Evolutionary conservation across 1,284 basidiomycete genomes (phyloP).

Genomic region (Trichosporon faecale): DNA sequence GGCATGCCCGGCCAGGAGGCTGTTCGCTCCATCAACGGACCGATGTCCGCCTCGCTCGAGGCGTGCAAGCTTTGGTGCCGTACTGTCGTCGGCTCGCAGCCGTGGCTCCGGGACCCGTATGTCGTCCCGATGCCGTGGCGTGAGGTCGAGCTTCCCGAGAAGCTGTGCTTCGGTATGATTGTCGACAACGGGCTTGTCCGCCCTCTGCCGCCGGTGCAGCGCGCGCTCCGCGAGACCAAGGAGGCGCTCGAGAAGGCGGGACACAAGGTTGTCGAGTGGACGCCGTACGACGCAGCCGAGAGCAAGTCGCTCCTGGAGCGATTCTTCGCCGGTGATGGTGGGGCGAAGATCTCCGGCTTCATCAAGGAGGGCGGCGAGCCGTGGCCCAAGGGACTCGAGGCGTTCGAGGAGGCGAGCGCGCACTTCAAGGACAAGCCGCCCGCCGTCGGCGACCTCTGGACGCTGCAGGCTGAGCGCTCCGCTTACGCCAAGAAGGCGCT

Average conservation of each 20-base stretch:
- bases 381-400: slow-evolving; percentile 33
- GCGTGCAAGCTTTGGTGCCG: slow-evolving; percentile 63
- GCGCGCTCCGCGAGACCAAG: slow-evolving; percentile 63
- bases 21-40: slow-evolving; percentile 68
- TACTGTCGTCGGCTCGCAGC: slow-evolving; percentile 54
- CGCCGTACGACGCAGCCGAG: slow-evolving; percentile 27
- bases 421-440: slow-evolving; percentile 18
- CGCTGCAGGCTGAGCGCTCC: slow-evolving; percentile 32
- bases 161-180: slow-evolving; percentile 58
- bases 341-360: slow-evolving; percentile 35
- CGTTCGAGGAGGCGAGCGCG: slow-evolving; percentile 29
- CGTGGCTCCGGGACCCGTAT: slow-evolving; percentile 68
- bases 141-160: slow-evolving; percentile 60
- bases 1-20: slow-evolving; percentile 68
- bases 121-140: slow-evolving; percentile 64
- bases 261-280: slow-evolving; percentile 58
- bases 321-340: slow-evolving; percentile 44
- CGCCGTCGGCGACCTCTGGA: slow-evolving; percentile 37
- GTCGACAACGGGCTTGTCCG: slow-evolving; percentile 60
- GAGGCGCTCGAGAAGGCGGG: slow-evolving; percentile 63
- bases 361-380: slow-evolving; percentile 34
- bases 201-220: slow-evolving; percentile 67
- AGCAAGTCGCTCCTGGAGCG: slow-evolving; percentile 29
- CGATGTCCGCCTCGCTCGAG: slow-evolving; percentile 60
- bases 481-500: slow-evolving; percentile 34